Evolutionary conservation across 768 basidiomycete genomes (phyloP).

Genomic region (Boletus patriciae): DNA sequence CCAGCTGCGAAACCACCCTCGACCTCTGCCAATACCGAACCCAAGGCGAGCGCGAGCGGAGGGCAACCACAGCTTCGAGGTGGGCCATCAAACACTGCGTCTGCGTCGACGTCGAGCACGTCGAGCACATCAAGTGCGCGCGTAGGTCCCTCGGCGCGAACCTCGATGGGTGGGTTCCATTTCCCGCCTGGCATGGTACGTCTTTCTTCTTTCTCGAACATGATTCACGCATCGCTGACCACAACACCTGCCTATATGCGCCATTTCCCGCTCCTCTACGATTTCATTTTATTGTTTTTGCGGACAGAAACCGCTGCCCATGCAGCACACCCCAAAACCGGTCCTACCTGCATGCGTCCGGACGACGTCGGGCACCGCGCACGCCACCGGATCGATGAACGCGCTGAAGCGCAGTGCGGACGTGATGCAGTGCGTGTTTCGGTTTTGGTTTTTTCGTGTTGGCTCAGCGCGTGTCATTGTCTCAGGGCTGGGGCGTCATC

Average conservation of each 20-base stretch:
- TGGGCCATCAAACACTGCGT: not conserved
- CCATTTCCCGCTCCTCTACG: not conserved
- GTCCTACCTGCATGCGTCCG: slow-evolving; percentile 5
- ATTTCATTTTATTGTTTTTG: not conserved
- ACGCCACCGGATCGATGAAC: slow-evolving; percentile 4
- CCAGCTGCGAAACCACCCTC: not conserved
- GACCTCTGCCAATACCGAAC: not conserved
- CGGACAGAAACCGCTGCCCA: slow-evolving; percentile 13
- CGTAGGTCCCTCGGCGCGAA: not conserved
- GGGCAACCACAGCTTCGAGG: not conserved
- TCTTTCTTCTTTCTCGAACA: not conserved
- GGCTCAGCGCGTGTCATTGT: not conserved
- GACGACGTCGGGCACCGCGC: slow-evolving; percentile 2
- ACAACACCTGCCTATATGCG: slow-evolving; percentile 6
- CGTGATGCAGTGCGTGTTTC: slow-evolving; percentile 30
- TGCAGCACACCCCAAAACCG: slow-evolving; percentile 8
- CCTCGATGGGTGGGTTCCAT: slow-evolving; percentile 51
- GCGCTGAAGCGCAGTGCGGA: slow-evolving; percentile 38
- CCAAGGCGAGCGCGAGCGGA: not conserved
- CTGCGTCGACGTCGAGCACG: not conserved
- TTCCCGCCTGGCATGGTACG: slow-evolving; percentile 48
- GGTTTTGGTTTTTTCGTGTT: too few species aligned
- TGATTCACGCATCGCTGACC: not conserved
- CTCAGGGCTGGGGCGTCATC: slow-evolving; percentile 18
- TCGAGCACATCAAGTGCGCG: not conserved